Evolutionary conservation across 1,284 basidiomycete species (phyloP).

Genomic region (Stygiomarasmius scandens): DNA sequence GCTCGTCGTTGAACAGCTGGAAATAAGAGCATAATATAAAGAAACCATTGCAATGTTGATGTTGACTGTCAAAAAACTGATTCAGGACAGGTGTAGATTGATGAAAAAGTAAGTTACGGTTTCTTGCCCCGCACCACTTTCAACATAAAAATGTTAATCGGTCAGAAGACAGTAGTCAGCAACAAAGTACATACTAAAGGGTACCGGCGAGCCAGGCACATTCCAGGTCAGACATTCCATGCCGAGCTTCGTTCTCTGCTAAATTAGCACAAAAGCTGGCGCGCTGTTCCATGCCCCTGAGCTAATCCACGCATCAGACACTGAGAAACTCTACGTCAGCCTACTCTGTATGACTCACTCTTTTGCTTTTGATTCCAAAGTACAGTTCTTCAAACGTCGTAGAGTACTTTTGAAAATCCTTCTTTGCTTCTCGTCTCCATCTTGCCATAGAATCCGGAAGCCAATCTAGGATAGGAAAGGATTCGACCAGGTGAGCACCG

Average conservation of each 20-base stretch:
- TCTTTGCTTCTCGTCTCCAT: slow-evolving; percentile 10
- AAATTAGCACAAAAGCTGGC: slow-evolving; percentile 5
- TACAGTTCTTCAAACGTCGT: slow-evolving; percentile 1
- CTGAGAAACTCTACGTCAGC: neutral
- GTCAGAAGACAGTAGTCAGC: neutral
- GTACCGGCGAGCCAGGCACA: slow-evolving; percentile 7
- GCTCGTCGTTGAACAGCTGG: slow-evolving; percentile 4
- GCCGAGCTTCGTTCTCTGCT: neutral
- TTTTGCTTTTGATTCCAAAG: neutral
- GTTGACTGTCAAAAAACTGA: neutral
- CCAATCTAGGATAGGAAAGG: slow-evolving; percentile 7
- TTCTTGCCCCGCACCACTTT: slow-evolving; percentile 5
- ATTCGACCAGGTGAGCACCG: slow-evolving; percentile 9
- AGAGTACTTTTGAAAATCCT: neutral
- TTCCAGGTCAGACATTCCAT: slow-evolving; percentile 1
- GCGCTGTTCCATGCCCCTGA: neutral
- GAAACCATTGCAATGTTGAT: neutral
- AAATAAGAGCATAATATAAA: slow-evolving; percentile 4
- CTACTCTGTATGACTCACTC: neutral
- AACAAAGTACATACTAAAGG: neutral
- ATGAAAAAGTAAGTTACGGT: no score
- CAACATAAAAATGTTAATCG: neutral
- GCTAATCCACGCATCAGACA: neutral
- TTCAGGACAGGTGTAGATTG: no score
- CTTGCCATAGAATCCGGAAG: slow-evolving; percentile 2